Base-by-base conservation (phyloP, 78 protist genomes). In the Dictyostelium firmibasis region DNA sequence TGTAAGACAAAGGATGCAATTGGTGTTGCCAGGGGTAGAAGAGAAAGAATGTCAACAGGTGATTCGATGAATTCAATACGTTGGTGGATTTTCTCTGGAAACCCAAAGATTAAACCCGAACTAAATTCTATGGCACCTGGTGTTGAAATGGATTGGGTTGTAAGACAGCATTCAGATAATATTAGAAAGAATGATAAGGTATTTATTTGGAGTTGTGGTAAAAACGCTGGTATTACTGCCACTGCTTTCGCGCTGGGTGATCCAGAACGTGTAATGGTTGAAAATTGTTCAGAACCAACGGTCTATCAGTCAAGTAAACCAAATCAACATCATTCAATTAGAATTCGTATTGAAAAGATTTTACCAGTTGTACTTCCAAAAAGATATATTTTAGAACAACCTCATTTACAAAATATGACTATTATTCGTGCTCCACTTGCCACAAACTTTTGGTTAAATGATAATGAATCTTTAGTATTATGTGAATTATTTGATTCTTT, bases 81-180 rank as follows among this genome's bases (percentile, higher is more conserved):
- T 64, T 89, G 94, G 94, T 89, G 94, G 94, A 81, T 89, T 9
- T 89, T 89, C 41, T 76, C 85, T n/a, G 94, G 94, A 23, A 89
- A 89, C 35, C 87, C 94, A n/a, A 89, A 89, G 87, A 67, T 18
- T 20, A 78, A 69, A 31, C 79, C 79, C 8, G 94, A 89, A 62
- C 29, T 89, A 25, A 89, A 89, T 43, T 44, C 62, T 18, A 64
- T 89, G 82, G 33, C 70, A 14, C 43, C n/a, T 10, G 74, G 74
- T 38, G 83, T 79, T 16, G 43, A 16, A 35, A 23, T 89, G 60
- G 83, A 78, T 27, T 89, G 94, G 94, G 83, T 64, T 13, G 94
- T 89, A 0, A 60, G 94, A 70, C 94, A 89, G 35, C 94, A 89
- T 38, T 83, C 94, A 2, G 94, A 89, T 43, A 89, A 89, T 47